phyloP scores from a whole-genome alignment of 2,329 filamentous ascomycete genomes.

The Fusarium nurragi region DNA sequence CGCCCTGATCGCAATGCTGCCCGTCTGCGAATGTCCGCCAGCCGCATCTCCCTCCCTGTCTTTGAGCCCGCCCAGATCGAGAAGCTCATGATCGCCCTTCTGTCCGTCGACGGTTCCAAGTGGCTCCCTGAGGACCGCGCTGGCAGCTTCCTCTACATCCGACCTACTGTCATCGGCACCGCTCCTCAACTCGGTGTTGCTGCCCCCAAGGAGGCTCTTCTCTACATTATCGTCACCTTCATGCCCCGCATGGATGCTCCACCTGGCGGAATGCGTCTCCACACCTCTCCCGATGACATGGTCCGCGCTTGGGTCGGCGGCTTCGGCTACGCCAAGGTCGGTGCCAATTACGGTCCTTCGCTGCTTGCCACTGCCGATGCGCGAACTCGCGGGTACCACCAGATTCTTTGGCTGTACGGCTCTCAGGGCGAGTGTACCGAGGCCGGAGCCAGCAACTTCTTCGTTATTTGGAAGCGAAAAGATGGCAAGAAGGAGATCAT shows the following conservation, averaged over 20 bases:
- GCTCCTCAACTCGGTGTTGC: conserved; percentile 83
- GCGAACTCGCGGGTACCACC: conserved; percentile 76
- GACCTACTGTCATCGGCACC: conserved; percentile 87
- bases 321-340: conserved; percentile 91
- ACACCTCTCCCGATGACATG: conserved; percentile 83
- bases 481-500: conserved; percentile 71
- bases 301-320: conserved; percentile 93
- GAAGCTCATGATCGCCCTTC: conserved; percentile 76
- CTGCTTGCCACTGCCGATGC: conserved; percentile 83
- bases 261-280: conserved; percentile 72
- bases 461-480: conserved; percentile 75
- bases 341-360: conserved; percentile 90
- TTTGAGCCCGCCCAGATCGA: conserved; percentile 78
- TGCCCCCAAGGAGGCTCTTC: conserved; percentile 80
- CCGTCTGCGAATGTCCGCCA: conserved; percentile 68
- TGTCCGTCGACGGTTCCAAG: conserved; percentile 76
- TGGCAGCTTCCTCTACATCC: conserved; percentile 82
- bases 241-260: conserved; percentile 66
- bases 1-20: conserved; percentile 77
- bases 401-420: conserved; percentile 95
- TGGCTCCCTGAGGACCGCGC: conserved; percentile 79
- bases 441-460: conserved; percentile 92
- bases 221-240: conserved; percentile 80
- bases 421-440: conserved; percentile 82
- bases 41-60: conserved; percentile 76